Evolutionary conservation across 148 eudicot species (phyloP).

Genomic region (Heliamphora exappendiculata): DNA sequence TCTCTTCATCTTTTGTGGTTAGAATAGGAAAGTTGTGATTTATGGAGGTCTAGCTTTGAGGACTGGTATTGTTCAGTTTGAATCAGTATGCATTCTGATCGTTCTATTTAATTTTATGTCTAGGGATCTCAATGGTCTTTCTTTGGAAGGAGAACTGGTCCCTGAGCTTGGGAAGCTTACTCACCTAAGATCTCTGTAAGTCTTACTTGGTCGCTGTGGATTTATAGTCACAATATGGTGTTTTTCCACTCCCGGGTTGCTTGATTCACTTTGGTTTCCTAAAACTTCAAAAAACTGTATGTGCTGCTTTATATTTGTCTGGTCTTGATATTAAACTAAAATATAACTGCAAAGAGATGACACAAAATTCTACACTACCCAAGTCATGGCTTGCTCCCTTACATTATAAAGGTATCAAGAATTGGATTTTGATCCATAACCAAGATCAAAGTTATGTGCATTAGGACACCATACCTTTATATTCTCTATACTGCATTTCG

Average conservation of each 20-base stretch:
- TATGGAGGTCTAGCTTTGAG: not conserved
- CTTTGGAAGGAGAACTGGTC: constrained; percentile 53
- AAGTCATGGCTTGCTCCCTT: not conserved
- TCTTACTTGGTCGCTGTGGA: not conserved
- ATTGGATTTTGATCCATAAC: not conserved
- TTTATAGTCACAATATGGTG: not conserved
- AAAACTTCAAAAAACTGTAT: not conserved
- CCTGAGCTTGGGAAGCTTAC: constrained; percentile 63
- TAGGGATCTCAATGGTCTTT: constrained; percentile 57
- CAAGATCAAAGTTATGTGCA: not conserved
- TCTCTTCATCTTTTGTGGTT: not conserved
- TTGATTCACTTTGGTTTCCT: not conserved
- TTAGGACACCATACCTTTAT: not conserved
- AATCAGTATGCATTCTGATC: not conserved
- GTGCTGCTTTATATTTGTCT: not conserved
- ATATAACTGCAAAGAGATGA: not conserved
- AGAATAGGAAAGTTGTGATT: not conserved
- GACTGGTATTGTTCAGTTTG: not conserved
- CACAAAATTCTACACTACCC: not conserved
- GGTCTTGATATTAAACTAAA: too few species aligned
- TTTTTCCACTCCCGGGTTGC: not conserved
- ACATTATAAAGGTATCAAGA: not conserved
- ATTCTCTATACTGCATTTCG: not conserved
- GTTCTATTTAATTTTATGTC: constrained; percentile 4
- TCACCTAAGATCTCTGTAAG: constrained; percentile 67